Base-by-base conservation (phyloP, 129 eudicot genomes). In the Chrysanthemum lavandulifolium region DNA sequence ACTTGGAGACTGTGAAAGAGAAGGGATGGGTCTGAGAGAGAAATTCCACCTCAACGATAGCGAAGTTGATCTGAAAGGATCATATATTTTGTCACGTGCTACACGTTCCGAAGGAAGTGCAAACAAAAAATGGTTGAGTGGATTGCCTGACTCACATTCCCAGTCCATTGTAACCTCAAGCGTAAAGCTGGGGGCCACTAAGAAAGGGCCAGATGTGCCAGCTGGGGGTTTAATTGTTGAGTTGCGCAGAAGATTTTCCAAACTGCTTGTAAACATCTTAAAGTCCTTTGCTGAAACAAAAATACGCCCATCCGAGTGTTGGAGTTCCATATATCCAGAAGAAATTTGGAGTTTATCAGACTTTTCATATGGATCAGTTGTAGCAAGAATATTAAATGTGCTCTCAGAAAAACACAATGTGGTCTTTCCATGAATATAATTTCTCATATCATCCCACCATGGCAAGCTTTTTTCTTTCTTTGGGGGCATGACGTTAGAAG, bases 361-460 rank as follows among this genome's bases (percentile, higher is more conserved):
- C 79, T 81, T 94, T 73, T 94, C 99, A 76, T 94, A 90, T 48
- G 99, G 99, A 84, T 94, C 97, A 18, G 91, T 94, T 52, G 93
- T 94, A 74, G 99, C 99, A 88, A 87, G 99, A 77, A 94, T 49
- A 73, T 86, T 79, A 84, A 87, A 90, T 73, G 68, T 83, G 59
- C 86, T 81, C 72, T 94, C 93, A 7, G 89, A 76, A 65, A 94
- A 86, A 76, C 78, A 84, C 55, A 94, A 68, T 3, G 85, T 79
- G 51, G 82, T 72, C 27, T 82, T 78, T 50, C 99, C 99, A 69
- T 94, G 99, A 60, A 94, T 81, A 53, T 90, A 90, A 83, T 90
- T 90, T 82, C 99, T 90, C 92, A 90, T 88, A 31, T 94, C 99
- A 78, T 94, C 97, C 99, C 99, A 94, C 99, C 99, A 94, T 12